Percentiles rank a stretch among this genome's conserved stretches.
phyloP scores from a whole-genome alignment of 164 flowering plant genomes.

The Santalum album region DNA sequence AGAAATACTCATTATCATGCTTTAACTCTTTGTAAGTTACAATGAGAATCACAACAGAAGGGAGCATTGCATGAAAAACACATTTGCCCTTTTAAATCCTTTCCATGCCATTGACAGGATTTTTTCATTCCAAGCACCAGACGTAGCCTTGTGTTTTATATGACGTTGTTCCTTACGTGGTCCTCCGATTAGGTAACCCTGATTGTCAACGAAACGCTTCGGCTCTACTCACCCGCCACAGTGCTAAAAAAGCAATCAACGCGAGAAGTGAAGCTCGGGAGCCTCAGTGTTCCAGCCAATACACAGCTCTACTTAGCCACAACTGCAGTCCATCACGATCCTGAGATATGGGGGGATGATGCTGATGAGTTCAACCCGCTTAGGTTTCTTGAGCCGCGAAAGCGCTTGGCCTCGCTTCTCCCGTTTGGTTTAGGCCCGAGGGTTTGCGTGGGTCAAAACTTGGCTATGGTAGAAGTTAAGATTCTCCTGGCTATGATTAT shows the following conservation, averaged over 20 bases:
- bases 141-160: constrained; percentile 1
- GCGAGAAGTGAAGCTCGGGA: constrained; percentile 38
- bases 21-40: no score
- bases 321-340: constrained; percentile 44
- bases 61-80: no score
- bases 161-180: background rate
- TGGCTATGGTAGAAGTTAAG: constrained; percentile 48
- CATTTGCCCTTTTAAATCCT: no score
- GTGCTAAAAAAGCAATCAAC: constrained; percentile 32
- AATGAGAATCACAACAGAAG: no score
- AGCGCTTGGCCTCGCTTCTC: constrained; percentile 29
- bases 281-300: constrained; percentile 38
- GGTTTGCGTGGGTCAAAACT: constrained; percentile 47
- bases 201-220: constrained; percentile 59
- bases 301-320: constrained; percentile 40
- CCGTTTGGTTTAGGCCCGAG: constrained; percentile 41
- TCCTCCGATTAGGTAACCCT: constrained; percentile 27
- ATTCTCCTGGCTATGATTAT: constrained; percentile 38
- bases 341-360: constrained; percentile 38
- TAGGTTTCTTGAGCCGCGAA: constrained; percentile 22
- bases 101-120: no score
- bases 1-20: no score
- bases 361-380: constrained; percentile 35
- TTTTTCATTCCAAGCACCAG: no score
- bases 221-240: constrained; percentile 61